Conservation (phyloP, 495 filamentous ascomycete genomes). For the Penicillium roqueforti region DNA sequence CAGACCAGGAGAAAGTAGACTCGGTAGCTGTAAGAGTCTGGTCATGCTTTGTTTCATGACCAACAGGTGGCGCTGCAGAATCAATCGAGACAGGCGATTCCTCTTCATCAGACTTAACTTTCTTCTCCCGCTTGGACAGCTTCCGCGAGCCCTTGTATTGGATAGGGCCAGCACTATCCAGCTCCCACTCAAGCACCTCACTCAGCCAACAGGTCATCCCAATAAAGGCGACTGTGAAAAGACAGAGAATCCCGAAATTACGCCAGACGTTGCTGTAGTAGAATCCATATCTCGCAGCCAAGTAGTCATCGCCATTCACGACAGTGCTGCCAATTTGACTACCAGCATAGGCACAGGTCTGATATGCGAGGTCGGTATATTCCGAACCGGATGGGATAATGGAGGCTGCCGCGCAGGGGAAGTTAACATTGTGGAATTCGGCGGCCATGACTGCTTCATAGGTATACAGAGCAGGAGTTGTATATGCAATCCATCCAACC, state of each 20-base stretch:
- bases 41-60: slow-evolving; percentile 16
- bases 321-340: slow-evolving; percentile 44
- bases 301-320: slow-evolving; percentile 51
- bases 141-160: slow-evolving; percentile 49
- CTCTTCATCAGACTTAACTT: slow-evolving; percentile 46
- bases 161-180: slow-evolving; percentile 59
- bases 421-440: slow-evolving; percentile 43
- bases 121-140: slow-evolving; percentile 42
- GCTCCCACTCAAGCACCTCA: slow-evolving; percentile 54
- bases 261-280: slow-evolving; percentile 57
- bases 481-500: slow-evolving; percentile 42
- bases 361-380: slow-evolving; percentile 48
- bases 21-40: slow-evolving; percentile 46
- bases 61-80: slow-evolving; percentile 15
- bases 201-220: slow-evolving; percentile 52
- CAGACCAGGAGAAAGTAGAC: slow-evolving; percentile 48
- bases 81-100: slow-evolving; percentile 25
- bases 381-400: slow-evolving; percentile 56
- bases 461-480: slow-evolving; percentile 66
- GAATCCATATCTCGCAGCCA: slow-evolving; percentile 51
- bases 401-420: slow-evolving; percentile 46
- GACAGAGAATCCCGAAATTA: slow-evolving; percentile 61
- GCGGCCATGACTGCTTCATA: slow-evolving; percentile 63
- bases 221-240: slow-evolving; percentile 56
- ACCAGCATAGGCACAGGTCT: slow-evolving; percentile 55